phyloP scores from a whole-genome alignment of 2,329 filamentous ascomycete species.

The Fusarium buharicum region DNA sequence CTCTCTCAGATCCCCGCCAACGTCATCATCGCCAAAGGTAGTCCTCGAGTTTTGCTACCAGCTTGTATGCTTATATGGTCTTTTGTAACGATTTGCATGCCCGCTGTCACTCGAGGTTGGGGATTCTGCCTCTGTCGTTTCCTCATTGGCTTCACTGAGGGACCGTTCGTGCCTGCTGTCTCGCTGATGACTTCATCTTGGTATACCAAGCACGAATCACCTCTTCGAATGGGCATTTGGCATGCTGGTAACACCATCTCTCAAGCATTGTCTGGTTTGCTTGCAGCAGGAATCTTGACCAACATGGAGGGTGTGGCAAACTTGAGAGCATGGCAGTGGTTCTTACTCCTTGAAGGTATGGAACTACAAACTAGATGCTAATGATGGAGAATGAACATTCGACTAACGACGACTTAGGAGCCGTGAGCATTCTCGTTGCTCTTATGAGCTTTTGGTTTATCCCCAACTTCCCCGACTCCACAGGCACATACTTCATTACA shows the following conservation, averaged over 20 bases:
- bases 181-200: constrained; percentile 58
- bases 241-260: constrained; percentile 59
- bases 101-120: constrained; percentile 48
- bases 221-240: constrained; percentile 57
- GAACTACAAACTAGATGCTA: too few relatives aligned
- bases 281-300: constrained; percentile 57
- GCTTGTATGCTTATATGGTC: constrained; percentile 56
- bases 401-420: constrained; percentile 22
- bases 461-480: constrained; percentile 49
- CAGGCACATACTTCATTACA: constrained; percentile 50
- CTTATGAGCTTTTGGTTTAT: constrained; percentile 50
- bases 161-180: constrained; percentile 57
- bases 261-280: constrained; percentile 56
- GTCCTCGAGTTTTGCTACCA: constrained; percentile 51
- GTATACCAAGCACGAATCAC: constrained; percentile 58
- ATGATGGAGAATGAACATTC: rapidly evolving
- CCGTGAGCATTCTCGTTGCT: constrained; percentile 48
- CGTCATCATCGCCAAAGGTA: constrained; percentile 55
- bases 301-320: constrained; percentile 54
- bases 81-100: constrained; percentile 58
- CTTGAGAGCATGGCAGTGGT: constrained; percentile 55
- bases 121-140: constrained; percentile 49
- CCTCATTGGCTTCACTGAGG: constrained; percentile 48
- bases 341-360: constrained; percentile 52
- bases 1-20: constrained; percentile 59